Conservation (phyloP, 1,139 yeast species). For the Candida sanyaensis region DNA sequence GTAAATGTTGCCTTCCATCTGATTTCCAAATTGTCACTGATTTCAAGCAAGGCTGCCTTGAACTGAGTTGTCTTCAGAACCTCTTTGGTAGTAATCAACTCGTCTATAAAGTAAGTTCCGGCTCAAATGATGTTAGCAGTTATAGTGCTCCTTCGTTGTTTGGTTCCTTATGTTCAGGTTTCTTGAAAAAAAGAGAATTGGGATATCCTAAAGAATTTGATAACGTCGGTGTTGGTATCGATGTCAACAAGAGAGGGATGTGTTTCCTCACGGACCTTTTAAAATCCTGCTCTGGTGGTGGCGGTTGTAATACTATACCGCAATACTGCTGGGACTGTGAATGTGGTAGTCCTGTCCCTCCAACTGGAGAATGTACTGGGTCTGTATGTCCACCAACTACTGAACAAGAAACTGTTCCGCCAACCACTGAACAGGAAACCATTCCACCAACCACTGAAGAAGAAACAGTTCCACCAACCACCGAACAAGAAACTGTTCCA, state of each 20-base stretch:
- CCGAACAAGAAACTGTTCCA: no score
- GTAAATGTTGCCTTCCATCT: conserved; percentile 14
- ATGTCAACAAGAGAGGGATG: conserved; percentile 10
- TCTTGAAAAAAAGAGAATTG: conserved; percentile 9
- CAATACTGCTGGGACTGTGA: conserved; percentile 14
- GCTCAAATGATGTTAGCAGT: no score
- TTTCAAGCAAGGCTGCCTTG: conserved; percentile 69
- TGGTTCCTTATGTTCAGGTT: conserved; percentile 1
- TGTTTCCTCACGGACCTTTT: conserved; percentile 6
- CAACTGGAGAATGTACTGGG: not conserved
- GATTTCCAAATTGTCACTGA: conserved; percentile 50
- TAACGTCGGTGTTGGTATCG: conserved; percentile 5
- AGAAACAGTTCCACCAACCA: not conserved
- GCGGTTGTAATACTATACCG: conserved; percentile 6
- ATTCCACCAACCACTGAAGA: no score
- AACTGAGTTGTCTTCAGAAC: conserved; percentile 20
- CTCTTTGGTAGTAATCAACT: conserved; percentile 7
- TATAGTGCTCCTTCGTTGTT: no score
- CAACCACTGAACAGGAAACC: conserved; percentile 3
- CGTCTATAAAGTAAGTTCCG: conserved; percentile 1
- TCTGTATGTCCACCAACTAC: not conserved
- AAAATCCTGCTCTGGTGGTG: conserved; percentile 4
- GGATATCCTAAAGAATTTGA: conserved; percentile 3
- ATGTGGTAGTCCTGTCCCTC: conserved; percentile 5
- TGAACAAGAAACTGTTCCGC: no score